A percentile compares a stretch with the other conserved stretches of the same genome.
phyloP scores from a whole-genome alignment of 2,329 filamentous ascomycete genomes.

The Nothopassalora personata region DNA sequence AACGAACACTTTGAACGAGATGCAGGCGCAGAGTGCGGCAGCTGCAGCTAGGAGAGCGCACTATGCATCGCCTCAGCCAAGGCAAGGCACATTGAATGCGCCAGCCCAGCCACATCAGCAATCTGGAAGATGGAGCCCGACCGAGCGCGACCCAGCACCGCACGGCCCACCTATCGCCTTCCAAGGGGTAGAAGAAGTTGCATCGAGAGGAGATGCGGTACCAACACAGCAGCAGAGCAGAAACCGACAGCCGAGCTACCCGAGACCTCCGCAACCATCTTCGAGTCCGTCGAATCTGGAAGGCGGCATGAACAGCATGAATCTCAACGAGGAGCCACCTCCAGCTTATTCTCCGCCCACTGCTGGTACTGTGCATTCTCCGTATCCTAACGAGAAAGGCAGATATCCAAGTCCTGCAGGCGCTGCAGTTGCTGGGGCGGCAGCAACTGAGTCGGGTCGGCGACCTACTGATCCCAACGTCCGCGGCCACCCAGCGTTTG shows the following conservation, averaged over 20 bases:
- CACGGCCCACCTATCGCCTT: conserved; percentile 90
- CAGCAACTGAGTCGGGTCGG: conserved; percentile 22
- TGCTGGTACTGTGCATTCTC: conserved; percentile 44
- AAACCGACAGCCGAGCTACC: conserved; percentile 21
- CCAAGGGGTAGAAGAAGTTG: conserved; percentile 72
- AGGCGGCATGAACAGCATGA: conserved; percentile 78
- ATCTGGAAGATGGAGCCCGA: conserved; percentile 84
- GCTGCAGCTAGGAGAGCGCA: conserved; percentile 76
- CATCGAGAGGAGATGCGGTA: conserved; percentile 26
- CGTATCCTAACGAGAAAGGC: conserved; percentile 72
- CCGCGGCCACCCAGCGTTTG: conserved; percentile 78
- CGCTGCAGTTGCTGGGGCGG: conserved; percentile 17
- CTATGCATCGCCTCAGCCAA: conserved; percentile 50
- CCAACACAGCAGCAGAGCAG: conserved; percentile 14
- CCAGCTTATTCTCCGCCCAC: conserved; percentile 72
- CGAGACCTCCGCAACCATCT: conserved; percentile 41
- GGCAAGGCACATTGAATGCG: conserved; percentile 39
- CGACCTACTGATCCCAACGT: conserved; percentile 36
- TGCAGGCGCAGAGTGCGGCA: conserved; percentile 71
- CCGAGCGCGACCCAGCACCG: conserved; percentile 74
- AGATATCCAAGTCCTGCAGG: conserved; percentile 45
- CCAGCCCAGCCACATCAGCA: conserved; percentile 30
- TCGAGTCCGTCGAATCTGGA: conserved; percentile 52
- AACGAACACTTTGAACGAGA: conserved; percentile 70
- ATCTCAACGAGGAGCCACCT: conserved; percentile 75